phyloP scores from a whole-genome alignment of 306 rosid species.

The Sophora flavescens region DNA sequence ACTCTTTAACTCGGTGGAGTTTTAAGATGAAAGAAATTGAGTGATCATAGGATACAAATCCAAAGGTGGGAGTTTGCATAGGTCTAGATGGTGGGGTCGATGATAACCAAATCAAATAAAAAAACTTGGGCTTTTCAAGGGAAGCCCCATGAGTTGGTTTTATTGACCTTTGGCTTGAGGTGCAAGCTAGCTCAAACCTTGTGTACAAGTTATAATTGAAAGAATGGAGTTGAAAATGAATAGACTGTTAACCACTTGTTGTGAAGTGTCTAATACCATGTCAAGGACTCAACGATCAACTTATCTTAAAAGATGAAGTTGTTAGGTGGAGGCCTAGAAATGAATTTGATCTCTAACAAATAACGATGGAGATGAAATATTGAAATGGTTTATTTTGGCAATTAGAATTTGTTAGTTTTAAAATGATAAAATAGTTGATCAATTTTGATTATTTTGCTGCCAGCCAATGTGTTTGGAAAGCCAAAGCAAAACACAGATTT shows the following conservation, averaged over 20 bases:
- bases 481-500: constrained; percentile 90
- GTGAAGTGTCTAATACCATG: constrained; percentile 6
- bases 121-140: neutral
- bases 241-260: constrained; percentile 3
- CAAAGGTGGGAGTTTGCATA: neutral
- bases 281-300: neutral
- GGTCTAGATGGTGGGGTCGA: constrained; percentile 9
- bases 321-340: neutral
- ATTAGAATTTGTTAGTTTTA: neutral
- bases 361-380: neutral
- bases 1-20: constrained; percentile 8
- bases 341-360: constrained; percentile 21
- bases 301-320: neutral
- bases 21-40: constrained; percentile 12
- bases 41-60: constrained; percentile 20
- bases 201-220: neutral
- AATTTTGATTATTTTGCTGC: constrained; percentile 43
- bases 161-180: neutral
- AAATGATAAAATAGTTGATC: neutral
- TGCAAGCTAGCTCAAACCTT: constrained; percentile 1
- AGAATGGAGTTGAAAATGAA: neutral
- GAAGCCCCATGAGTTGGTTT: neutral
- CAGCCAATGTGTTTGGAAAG: constrained; percentile 98
- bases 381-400: constrained; percentile 26
- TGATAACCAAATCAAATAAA: neutral